A percentile compares a stretch with the other conserved stretches of the same genome.
Evolutionary conservation across 257 asterid genomes (phyloP).

Genomic region (Rehmannia glutinosa): DNA sequence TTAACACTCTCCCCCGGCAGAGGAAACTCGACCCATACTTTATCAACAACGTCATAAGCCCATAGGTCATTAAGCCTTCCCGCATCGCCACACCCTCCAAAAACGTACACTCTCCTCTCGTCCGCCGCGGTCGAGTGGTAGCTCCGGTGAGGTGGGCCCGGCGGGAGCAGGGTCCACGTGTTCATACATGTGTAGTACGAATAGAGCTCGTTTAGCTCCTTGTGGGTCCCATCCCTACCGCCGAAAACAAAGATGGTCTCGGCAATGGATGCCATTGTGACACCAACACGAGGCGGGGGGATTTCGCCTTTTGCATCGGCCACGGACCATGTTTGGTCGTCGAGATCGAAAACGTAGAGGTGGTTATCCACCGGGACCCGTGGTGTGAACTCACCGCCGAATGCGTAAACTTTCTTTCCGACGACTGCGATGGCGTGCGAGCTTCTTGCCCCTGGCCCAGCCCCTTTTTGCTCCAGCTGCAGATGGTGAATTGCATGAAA

Average conservation of each 20-base stretch:
- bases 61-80: conserved; percentile 83
- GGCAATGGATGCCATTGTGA: conserved; percentile 63
- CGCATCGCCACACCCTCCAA: conserved; percentile 81
- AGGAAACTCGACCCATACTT: conserved; percentile 54
- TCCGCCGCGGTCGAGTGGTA: conserved; percentile 87
- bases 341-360: conserved; percentile 57
- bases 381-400: conserved; percentile 86
- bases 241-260: conserved; percentile 66
- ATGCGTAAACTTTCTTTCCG: conserved; percentile 65
- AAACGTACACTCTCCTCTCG: conserved; percentile 47
- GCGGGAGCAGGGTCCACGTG: conserved; percentile 59
- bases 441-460: conserved; percentile 91
- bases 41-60: conserved; percentile 58
- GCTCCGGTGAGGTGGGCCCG: conserved; percentile 70
- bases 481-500: conserved; percentile 3
- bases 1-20: conserved; percentile 53
- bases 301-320: conserved; percentile 55
- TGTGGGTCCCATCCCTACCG: conserved; percentile 76
- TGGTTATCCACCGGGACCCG: conserved; percentile 85
- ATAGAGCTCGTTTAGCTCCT: conserved; percentile 62
- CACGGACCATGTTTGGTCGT: conserved; percentile 55
- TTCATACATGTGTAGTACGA: conserved; percentile 46
- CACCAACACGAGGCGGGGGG: conserved; percentile 97
- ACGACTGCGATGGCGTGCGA: conserved; percentile 82
- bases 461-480: conserved; percentile 78